Percentiles rank a stretch among this genome's conserved stretches.
Conservation (phyloP, 306 rosid genomes). For the Nissolia schottii region DNA sequence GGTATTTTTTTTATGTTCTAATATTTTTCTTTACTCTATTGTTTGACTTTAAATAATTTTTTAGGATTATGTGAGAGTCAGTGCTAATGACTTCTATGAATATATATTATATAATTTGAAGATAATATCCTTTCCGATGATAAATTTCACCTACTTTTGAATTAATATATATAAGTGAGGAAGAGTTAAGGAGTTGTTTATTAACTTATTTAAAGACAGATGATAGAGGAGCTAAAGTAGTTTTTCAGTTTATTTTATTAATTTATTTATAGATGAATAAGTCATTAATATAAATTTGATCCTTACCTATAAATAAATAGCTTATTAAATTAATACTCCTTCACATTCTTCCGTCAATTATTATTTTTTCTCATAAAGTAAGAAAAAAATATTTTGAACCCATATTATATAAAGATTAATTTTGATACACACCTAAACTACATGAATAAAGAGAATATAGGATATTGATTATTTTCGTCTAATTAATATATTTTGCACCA, state of each 20-base stretch:
- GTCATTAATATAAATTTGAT: background rate
- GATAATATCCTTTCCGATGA: background rate
- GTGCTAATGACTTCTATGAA: background rate
- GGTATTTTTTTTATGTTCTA: background rate
- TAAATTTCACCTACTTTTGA: background rate
- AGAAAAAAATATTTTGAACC: background rate
- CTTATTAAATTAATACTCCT: background rate
- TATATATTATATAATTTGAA: background rate
- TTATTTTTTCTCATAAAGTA: background rate
- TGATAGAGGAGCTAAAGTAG: background rate
- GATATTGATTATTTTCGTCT: too few relatives aligned
- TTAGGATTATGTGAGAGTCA: conserved; percentile 1
- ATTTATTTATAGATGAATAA: background rate
- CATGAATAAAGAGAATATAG: too few relatives aligned
- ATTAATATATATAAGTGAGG: background rate
- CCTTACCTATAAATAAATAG: background rate
- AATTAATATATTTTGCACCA: too few relatives aligned
- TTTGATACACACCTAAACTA: too few relatives aligned
- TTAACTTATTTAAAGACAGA: background rate
- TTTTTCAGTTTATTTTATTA: background rate
- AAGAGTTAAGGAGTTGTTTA: background rate
- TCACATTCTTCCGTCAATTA: background rate
- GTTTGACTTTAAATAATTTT: background rate
- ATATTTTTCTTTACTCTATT: background rate
- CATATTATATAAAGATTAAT: too few relatives aligned